Evolutionary conservation across 2,329 filamentous ascomycete genomes (phyloP), one percentile per base, ranked within the genome.

Genomic region (Exophiala alcalophila): DNA sequence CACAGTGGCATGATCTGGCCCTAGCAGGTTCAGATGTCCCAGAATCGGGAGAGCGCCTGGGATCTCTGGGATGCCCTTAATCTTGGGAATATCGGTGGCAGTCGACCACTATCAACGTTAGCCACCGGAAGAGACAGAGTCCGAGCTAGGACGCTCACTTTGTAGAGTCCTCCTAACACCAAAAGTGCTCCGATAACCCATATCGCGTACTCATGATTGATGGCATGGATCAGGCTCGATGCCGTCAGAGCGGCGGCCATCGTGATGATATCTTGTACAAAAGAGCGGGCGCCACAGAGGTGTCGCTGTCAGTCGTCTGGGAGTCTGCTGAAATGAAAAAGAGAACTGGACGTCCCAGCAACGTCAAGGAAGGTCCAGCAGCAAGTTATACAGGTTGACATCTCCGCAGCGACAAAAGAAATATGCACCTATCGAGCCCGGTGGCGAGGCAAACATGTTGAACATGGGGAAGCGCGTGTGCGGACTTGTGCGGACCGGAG

Each of bases 11-110:
- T 81, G 71, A 43, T 75, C 66, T 0, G 68, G 68, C 2, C 76
- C 75, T 4, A 81, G 68, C 45, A 77, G 69, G 1, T 77, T 54
- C 4, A 82, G 64, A 55, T 78, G 80, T 5, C 78, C 78, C 49
- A 82, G 74, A 4, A 82, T 48, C 3, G 76, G 77, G 3, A 77
- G 49, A 4, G 60, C 59, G 1, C 76, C 76, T 0, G 76, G 76
- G 21, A 80, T 72, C 50, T 78, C 74, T 2, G 76, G 75, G 2
- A 80, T 61, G 9, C 70, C 69, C 56, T 76, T 76, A 57, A 80
- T 77, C 51, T 73, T 71, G 5, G 76, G 70, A 0, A 68, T 68
- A 41, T 80, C 75, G 4, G 76, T 79, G 9, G 30, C 32, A 8
- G 45, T 52, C 32, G 49, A 44, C 49, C 49, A 52, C 49, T 52